Conservation (phyloP, 2,329 filamentous ascomycete genomes). For the Diaporthe velutina region DNA sequence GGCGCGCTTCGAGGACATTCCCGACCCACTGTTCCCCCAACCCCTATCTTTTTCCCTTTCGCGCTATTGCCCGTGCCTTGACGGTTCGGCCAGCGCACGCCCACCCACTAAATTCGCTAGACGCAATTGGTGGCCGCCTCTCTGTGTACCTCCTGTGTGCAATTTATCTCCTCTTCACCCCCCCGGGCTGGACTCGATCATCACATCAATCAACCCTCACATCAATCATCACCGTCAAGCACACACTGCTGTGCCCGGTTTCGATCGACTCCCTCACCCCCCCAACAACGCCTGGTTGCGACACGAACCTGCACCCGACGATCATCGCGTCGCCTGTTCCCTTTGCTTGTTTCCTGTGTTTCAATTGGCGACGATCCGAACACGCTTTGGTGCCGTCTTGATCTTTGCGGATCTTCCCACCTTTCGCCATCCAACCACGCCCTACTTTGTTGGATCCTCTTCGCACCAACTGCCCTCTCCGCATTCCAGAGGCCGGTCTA, state of each 20-base stretch:
- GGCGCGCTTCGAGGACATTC: slow-evolving; percentile 35
- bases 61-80: slow-evolving; percentile 41
- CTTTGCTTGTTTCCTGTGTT: slow-evolving; percentile 29
- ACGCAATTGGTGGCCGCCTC: slow-evolving; percentile 38
- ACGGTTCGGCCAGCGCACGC: slow-evolving; percentile 40
- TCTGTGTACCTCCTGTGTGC: slow-evolving; percentile 29
- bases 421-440: slow-evolving; percentile 1
- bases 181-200: slow-evolving; percentile 42
- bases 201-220: slow-evolving; percentile 27
- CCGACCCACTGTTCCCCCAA: slow-evolving; percentile 38
- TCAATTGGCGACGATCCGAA: slow-evolving; percentile 34
- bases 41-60: slow-evolving; percentile 38
- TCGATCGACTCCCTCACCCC: slow-evolving; percentile 8
- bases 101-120: slow-evolving; percentile 41
- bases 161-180: slow-evolving; percentile 36
- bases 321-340: slow-evolving; percentile 33
- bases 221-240: slow-evolving; percentile 22
- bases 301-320: slow-evolving; percentile 36
- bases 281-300: slow-evolving; percentile 39
- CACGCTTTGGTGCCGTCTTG: slow-evolving; percentile 38
- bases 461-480: slow-evolving; percentile 10
- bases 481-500: slow-evolving; percentile 30
- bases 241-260: slow-evolving; percentile 14
- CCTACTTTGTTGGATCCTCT: slow-evolving; percentile 9
- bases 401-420: slow-evolving; percentile 28